Conservation (phyloP, 495 filamentous ascomycete genomes). For the Penicillium coffeae region DNA sequence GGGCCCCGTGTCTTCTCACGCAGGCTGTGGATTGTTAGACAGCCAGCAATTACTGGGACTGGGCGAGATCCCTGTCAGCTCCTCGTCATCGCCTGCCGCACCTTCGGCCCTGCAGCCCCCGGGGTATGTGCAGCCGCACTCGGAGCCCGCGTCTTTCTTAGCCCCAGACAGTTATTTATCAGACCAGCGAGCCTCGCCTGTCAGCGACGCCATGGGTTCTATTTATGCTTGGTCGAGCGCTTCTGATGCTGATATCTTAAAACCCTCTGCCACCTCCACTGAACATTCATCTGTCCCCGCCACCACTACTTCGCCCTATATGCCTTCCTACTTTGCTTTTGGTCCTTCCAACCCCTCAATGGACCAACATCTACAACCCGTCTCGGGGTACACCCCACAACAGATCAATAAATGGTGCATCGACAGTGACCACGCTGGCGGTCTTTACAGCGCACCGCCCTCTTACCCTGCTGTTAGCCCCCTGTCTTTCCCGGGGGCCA, state of each 20-base stretch:
- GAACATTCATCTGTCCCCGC: conserved; percentile 4
- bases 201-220: conserved; percentile 18
- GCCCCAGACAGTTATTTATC: conserved; percentile 16
- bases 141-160: conserved; percentile 12
- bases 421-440: conserved; percentile 11
- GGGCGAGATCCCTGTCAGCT: conserved; percentile 13
- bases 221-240: conserved; percentile 22
- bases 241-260: conserved; percentile 15
- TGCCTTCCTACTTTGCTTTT: conserved; percentile 15
- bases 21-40: neutral
- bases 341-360: neutral
- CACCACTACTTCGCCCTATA: conserved; percentile 14
- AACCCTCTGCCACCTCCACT: conserved; percentile 5
- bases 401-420: conserved; percentile 24
- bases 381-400: conserved; percentile 16
- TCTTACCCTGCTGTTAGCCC: conserved; percentile 6
- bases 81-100: conserved; percentile 3
- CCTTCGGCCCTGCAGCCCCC: conserved; percentile 9
- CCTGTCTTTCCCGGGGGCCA: conserved; percentile 2
- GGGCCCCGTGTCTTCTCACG: neutral
- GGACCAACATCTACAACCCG: neutral
- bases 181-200: conserved; percentile 12
- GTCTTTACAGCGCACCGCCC: conserved; percentile 9
- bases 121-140: conserved; percentile 3
- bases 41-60: conserved; percentile 10